Evolutionary conservation across 2,329 filamentous ascomycete species (phyloP).

Genomic region (Trichoderma brevicompactum): DNA sequence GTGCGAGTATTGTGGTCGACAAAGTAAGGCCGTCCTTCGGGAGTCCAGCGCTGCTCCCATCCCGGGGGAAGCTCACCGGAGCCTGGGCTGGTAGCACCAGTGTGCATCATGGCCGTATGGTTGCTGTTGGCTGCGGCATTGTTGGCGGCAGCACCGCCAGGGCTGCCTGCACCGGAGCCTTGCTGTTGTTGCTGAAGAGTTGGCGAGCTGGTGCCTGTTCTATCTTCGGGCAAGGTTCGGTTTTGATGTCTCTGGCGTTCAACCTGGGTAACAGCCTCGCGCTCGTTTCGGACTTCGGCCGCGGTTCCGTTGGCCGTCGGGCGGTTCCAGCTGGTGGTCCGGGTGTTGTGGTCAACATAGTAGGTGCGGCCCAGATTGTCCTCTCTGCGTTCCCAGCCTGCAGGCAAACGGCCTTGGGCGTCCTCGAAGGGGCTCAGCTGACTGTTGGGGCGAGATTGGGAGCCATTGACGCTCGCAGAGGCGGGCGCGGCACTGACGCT

Average conservation of each 20-base stretch:
- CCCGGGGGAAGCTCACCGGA: conserved; percentile 92
- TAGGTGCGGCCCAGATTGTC: conserved; percentile 95
- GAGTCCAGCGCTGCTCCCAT: conserved; percentile 96
- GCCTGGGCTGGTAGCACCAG: conserved; percentile 87
- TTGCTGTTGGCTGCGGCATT: conserved; percentile 49
- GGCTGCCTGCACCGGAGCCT: conserved; percentile 46
- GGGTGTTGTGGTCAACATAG: conserved; percentile 96
- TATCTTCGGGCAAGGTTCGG: conserved; percentile 91
- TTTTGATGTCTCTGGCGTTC: conserved; percentile 95
- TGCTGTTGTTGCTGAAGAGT: conserved; percentile 65
- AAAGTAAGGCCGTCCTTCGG: conserved; percentile 93
- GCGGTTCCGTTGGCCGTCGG: conserved; percentile 80
- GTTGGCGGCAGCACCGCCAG: conserved; percentile 32
- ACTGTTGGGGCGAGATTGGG: conserved; percentile 42
- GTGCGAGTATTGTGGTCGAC: conserved; percentile 98
- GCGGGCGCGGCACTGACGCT: conserved; percentile 49
- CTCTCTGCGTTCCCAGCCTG: conserved; percentile 94
- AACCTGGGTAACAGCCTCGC: conserved; percentile 89
- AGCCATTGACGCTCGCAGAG: conserved; percentile 38
- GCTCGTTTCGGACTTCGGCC: conserved; percentile 70
- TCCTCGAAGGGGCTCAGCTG: conserved; percentile 92
- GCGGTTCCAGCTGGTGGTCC: conserved; percentile 94
- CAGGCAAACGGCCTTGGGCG: conserved; percentile 86
- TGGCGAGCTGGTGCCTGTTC: conserved; percentile 90
- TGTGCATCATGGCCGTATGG: conserved; percentile 83